These are phyloP conservation scores for Penicillium sclerotigenum DNA, from an alignment of 2,329 filamentous ascomycete species.

Conservation along the genomic window DNA sequence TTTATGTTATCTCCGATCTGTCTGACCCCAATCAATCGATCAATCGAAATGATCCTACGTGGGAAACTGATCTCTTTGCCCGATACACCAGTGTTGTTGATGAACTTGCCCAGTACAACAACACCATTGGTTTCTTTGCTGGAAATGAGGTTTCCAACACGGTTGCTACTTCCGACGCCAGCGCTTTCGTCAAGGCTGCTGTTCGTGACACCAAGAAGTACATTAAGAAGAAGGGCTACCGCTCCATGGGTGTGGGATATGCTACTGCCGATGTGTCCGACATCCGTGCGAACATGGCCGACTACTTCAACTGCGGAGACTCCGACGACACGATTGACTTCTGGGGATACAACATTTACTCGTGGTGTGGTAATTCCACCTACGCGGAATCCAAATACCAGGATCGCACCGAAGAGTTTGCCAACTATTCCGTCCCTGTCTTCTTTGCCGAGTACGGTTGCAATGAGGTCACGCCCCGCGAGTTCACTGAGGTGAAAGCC, in stretches of 20 bases:
- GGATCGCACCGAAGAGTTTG: conserved; percentile 77
- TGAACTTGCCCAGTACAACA: conserved; percentile 72
- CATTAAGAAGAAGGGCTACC: conserved; percentile 73
- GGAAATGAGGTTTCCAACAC: conserved; percentile 94
- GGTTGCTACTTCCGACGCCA: conserved; percentile 78
- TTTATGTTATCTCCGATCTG: conserved; percentile 90
- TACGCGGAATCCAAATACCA: conserved; percentile 74
- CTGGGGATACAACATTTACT: conserved; percentile 99
- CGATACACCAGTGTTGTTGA: conserved; percentile 83
- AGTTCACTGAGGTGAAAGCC: conserved; percentile 77
- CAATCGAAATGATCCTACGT: conserved; percentile 71
- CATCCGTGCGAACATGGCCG: conserved; percentile 75
- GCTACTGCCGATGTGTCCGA: conserved; percentile 85
- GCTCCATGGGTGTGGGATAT: conserved; percentile 82
- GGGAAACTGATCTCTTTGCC: conserved; percentile 70
- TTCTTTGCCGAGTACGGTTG: conserved; percentile 99
- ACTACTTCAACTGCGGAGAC: conserved; percentile 86
- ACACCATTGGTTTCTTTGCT: conserved; percentile 92
- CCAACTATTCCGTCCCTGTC: conserved; percentile 80
- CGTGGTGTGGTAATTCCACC: conserved; percentile 84
- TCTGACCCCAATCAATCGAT: conserved; percentile 77
- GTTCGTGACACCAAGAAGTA: conserved; percentile 91
- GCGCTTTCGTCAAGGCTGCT: conserved; percentile 91
- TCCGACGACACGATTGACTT: conserved; percentile 72
- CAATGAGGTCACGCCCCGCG: conserved; percentile 68